Base-by-base conservation (phyloP, 2,329 filamentous ascomycete genomes). In the Macrophomina phaseolina region DNA sequence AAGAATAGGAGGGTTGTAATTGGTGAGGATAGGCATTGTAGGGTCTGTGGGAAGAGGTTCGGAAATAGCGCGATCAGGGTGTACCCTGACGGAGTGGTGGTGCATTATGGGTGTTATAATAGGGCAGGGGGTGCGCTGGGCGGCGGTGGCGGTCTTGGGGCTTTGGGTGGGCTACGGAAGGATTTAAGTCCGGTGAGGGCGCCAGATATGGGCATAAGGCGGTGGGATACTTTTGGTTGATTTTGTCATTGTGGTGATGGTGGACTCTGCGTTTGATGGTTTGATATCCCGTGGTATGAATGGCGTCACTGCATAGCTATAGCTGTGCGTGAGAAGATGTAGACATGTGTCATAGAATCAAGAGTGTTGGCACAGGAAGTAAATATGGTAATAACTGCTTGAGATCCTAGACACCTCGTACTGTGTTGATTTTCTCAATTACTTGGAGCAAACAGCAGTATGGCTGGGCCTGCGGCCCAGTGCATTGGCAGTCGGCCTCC, bases 31-130 rank as follows among this genome's bases (percentile, higher is more conserved):
- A 85, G 92, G 62, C 90, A 97, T 65, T 99, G 95, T 77, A 90
- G 91, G 12, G 92, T 97, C 16, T 99, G 95, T 77, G 91, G 97
- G 78, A 98, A 97, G 83, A 85, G 95, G 70, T 86, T 99, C 70
- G 94, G 94, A 1, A 91, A 93, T 1, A 97, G 91, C 77, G 95
- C 97, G 18, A 91, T 98, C 68, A 90, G 94, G 48, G 94, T 97
- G 12, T 86, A 95, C 79, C 92, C 94, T 6, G 91, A 97, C 71
- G 78, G 80, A 51, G 76, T 77, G 56, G 82, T 84, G 23, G 81
- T 84, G 67, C 83, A 85, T 73, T 82, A 81, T 67, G 83, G 83
- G 2, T 84, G 83, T 74, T 76, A 66, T 42, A 65, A 62, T 4
- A 34, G 58, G 11, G 58, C 58, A n/a, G 58, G 58, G 8, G 30